Conservation (phyloP, 2,329 filamentous ascomycete species). For the Colletotrichum truncatum region DNA sequence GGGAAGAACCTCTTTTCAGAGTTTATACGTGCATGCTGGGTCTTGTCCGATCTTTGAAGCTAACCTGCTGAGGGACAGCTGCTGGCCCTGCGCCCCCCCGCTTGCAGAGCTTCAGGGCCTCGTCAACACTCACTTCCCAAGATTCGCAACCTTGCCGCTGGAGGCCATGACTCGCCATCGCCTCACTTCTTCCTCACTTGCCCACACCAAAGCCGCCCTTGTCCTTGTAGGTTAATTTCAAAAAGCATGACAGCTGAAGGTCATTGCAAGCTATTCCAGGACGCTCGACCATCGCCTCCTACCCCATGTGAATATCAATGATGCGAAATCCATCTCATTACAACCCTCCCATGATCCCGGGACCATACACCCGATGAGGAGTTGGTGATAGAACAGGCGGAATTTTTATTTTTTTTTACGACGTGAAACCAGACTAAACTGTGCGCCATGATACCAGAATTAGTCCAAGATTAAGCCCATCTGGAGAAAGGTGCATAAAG, state of each 20-base stretch:
- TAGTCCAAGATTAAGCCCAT: not conserved
- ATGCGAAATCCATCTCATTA: not conserved
- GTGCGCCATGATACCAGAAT: constrained; percentile 1
- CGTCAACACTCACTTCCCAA: not conserved
- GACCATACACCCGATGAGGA: not conserved
- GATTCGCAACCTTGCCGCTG: not conserved
- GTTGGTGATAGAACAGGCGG: not conserved
- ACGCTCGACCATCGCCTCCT: constrained; percentile 1
- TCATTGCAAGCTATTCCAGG: not conserved
- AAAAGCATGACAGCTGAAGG: not conserved
- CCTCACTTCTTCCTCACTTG: not conserved
- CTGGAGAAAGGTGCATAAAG: constrained; percentile 8
- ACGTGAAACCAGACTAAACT: constrained; percentile 2
- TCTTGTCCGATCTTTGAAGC: not conserved
- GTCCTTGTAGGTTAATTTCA: constrained; percentile 15
- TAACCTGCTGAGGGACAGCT: not conserved
- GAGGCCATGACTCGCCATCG: constrained; percentile 17
- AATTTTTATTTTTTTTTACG: not conserved
- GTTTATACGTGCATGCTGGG: not conserved
- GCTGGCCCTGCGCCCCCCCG: too few species aligned
- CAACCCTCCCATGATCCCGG: constrained; percentile 13
- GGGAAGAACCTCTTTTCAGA: not conserved
- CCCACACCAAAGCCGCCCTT: constrained; percentile 11
- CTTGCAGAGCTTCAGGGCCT: not conserved
- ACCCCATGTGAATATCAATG: not conserved